These are phyloP conservation scores for Aurifilum marmelostoma DNA, from an alignment of 2,329 filamentous ascomycete species.

Conservation along the genomic window DNA sequence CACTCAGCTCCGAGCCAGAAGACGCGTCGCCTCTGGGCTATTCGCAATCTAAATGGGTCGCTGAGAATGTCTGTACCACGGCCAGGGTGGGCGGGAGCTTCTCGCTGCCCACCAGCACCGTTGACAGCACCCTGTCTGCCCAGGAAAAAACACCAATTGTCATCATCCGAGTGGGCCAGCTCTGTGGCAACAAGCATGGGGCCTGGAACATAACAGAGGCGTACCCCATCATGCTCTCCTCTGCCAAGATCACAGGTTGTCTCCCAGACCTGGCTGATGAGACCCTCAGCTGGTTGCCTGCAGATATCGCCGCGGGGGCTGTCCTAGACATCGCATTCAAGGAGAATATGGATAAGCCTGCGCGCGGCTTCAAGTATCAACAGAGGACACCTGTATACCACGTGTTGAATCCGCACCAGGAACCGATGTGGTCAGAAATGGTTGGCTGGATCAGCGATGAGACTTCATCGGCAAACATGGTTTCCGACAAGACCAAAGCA, in stretches of 20 bases:
- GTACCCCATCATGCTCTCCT: constrained; percentile 52
- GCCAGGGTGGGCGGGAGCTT: constrained; percentile 36
- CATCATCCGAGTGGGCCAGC: constrained; percentile 51
- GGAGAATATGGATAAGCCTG: constrained; percentile 25
- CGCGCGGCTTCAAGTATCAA: constrained; percentile 32
- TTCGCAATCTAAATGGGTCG: constrained; percentile 61
- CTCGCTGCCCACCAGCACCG: constrained; percentile 11
- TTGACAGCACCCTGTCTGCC: constrained; percentile 26
- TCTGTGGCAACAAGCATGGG: constrained; percentile 46
- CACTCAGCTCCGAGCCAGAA: constrained; percentile 43
- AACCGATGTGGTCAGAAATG: constrained; percentile 49
- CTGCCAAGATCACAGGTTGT: constrained; percentile 41
- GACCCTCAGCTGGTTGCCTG: constrained; percentile 49
- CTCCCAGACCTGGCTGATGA: constrained; percentile 45
- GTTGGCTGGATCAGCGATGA: constrained; percentile 45
- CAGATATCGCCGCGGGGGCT: constrained; percentile 47
- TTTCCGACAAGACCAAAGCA: no score
- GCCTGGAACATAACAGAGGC: constrained; percentile 54
- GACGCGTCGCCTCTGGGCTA: constrained; percentile 56
- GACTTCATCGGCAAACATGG: constrained; percentile 6
- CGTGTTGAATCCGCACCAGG: constrained; percentile 49
- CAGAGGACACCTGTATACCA: constrained; percentile 45
- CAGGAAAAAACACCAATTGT: constrained; percentile 37
- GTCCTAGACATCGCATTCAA: constrained; percentile 43
- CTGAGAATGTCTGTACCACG: constrained; percentile 54